These are phyloP conservation scores for Pittosporum tobira DNA, from an alignment of 129 eudicot genomes.

Conservation along the genomic window DNA sequence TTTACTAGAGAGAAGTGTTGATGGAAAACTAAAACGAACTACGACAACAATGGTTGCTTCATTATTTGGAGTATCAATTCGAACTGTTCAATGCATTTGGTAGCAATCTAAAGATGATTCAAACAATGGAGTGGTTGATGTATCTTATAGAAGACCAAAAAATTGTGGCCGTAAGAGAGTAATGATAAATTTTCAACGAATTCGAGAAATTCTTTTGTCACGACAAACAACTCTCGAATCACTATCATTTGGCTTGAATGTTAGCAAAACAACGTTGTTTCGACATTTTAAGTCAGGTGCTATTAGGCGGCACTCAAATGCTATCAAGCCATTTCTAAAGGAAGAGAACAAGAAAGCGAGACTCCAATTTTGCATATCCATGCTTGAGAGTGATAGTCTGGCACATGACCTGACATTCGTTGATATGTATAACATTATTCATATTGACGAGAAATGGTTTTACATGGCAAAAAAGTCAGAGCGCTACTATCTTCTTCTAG, in stretches of 20 bases:
- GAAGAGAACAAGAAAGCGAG: not conserved
- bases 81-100: not conserved
- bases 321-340: not conserved
- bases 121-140: not conserved
- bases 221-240: not conserved
- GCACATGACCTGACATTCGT: slow-evolving; percentile 2
- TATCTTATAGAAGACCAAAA: not conserved
- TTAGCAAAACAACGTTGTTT: not conserved
- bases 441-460: slow-evolving; percentile 9
- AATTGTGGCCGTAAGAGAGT: not conserved
- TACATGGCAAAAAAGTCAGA: slow-evolving; percentile 1
- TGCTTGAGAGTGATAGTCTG: not conserved
- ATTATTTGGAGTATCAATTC: not conserved
- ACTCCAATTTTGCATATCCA: slow-evolving; percentile 6
- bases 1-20: not conserved
- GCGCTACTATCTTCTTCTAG: not conserved
- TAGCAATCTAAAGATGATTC: not conserved
- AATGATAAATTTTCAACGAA: not conserved
- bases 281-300: not conserved
- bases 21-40: not conserved
- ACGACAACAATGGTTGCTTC: not conserved
- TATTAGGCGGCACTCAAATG: not conserved
- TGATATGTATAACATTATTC: not conserved
- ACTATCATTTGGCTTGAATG: not conserved
- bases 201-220: not conserved